Percentiles rank a stretch among this genome's conserved stretches.
Evolutionary conservation across 805 yeast genomes (phyloP).

Genomic region (Ogataea kodamae): DNA sequence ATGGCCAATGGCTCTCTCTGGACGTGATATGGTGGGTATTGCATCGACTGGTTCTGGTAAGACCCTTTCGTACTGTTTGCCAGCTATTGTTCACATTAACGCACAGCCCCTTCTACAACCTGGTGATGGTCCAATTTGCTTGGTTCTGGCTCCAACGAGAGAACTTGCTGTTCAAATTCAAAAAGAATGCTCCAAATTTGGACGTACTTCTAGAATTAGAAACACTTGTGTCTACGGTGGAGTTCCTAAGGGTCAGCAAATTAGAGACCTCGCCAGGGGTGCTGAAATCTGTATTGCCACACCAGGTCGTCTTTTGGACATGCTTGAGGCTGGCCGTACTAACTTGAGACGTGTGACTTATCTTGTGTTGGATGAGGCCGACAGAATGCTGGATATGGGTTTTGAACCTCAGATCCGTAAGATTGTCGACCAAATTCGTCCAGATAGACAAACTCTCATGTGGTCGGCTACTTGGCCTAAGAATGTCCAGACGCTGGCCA

Average conservation of each 20-base stretch:
- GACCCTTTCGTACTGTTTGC: slow-evolving; percentile 94
- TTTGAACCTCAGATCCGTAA: slow-evolving; percentile 99
- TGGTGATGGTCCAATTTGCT: slow-evolving; percentile 97
- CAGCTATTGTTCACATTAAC: slow-evolving; percentile 95
- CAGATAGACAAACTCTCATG: slow-evolving; percentile 98
- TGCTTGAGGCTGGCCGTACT: slow-evolving; percentile 93
- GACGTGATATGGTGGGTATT: slow-evolving; percentile 98
- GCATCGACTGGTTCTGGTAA: slow-evolving; percentile 99
- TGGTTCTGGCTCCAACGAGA: slow-evolving; percentile 97
- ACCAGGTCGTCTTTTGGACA: slow-evolving; percentile 97
- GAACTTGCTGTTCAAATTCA: slow-evolving; percentile 98
- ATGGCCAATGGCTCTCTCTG: slow-evolving; percentile 99
- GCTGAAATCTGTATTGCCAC: slow-evolving; percentile 96
- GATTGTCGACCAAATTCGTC: slow-evolving; percentile 93
- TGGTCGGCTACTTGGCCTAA: slow-evolving; percentile 99
- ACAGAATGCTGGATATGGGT: slow-evolving; percentile 99
- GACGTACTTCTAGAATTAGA: slow-evolving; percentile 87
- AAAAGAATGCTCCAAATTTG: slow-evolving; percentile 92
- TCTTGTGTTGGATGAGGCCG: slow-evolving; percentile 97
- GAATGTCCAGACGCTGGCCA: slow-evolving; percentile 89
- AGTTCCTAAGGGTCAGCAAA: slow-evolving; percentile 97
- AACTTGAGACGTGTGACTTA: slow-evolving; percentile 95
- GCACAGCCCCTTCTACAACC: slow-evolving; percentile 92
- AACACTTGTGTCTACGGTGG: slow-evolving; percentile 99
- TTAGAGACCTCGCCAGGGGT: slow-evolving; percentile 93